phyloP scores from a whole-genome alignment of 805 yeast species.

The Saturnispora hagleri region DNA sequence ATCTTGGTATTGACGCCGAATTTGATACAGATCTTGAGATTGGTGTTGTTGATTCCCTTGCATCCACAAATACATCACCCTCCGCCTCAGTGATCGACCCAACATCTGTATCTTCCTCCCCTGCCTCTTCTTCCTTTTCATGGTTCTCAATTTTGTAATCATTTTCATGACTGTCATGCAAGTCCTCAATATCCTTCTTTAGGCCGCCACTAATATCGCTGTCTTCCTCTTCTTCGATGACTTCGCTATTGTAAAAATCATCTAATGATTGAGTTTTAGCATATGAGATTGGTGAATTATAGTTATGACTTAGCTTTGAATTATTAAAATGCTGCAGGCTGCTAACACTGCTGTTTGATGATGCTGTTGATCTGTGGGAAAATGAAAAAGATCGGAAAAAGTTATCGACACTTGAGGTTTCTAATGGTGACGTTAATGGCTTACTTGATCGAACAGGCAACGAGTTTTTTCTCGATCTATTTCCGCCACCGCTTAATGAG shows the following conservation, averaged over 20 bases:
- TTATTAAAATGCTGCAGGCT: not conserved
- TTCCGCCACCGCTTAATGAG: not conserved
- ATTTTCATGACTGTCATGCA: not conserved
- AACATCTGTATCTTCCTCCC: constrained; percentile 3
- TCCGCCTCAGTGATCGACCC: constrained; percentile 6
- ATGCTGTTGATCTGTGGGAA: constrained; percentile 18
- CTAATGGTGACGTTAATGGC: constrained; percentile 39
- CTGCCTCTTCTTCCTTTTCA: not conserved
- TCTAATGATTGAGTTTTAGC: constrained; percentile 5
- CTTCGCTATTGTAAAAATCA: not conserved
- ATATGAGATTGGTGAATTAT: not conserved
- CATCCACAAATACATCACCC: constrained; percentile 3
- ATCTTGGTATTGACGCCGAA: not conserved
- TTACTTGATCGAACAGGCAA: constrained; percentile 36
- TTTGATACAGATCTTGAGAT: not conserved
- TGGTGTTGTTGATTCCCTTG: not conserved
- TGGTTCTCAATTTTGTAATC: not conserved
- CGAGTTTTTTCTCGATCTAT: constrained; percentile 10
- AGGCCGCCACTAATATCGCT: not conserved
- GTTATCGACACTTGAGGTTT: constrained; percentile 27
- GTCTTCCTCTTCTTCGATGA: constrained; percentile 7
- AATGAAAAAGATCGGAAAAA: constrained; percentile 30
- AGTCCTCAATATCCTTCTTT: not conserved
- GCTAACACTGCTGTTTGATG: constrained; percentile 3
- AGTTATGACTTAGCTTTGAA: not conserved